These are phyloP conservation scores for Leishmania turanica DNA, from an alignment of 208 protist genomes.

Conservation along the genomic window DNA sequence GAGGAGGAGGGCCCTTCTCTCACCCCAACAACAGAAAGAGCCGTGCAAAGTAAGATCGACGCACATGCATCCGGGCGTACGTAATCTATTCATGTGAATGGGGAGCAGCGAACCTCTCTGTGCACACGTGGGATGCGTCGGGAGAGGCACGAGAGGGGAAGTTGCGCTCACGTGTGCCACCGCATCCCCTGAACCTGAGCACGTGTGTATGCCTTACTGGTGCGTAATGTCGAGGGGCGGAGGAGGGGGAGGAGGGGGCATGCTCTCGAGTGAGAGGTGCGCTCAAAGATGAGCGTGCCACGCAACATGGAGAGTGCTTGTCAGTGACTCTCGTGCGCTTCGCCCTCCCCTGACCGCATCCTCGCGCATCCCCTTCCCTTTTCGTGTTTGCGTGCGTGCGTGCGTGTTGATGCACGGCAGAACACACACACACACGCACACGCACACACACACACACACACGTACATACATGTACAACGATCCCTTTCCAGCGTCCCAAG, in stretches of 20 bases:
- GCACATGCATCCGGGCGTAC: not conserved
- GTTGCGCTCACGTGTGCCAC: not conserved
- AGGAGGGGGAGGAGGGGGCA: not conserved
- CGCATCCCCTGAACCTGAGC: not conserved
- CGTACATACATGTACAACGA: not conserved
- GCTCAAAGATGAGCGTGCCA: not conserved
- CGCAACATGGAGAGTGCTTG: not conserved
- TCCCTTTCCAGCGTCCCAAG: not conserved
- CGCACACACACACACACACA: not conserved
- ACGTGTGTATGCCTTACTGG: not conserved
- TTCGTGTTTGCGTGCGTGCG: not conserved
- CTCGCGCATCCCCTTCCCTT: not conserved
- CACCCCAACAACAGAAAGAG: no score
- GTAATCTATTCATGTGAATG: not conserved
- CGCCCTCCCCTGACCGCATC: not conserved
- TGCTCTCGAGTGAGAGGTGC: not conserved
- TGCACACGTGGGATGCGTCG: not conserved
- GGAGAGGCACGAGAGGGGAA: not conserved
- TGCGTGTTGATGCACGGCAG: not conserved
- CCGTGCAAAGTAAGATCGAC: not conserved
- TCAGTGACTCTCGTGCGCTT: not conserved
- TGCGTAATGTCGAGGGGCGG: not conserved
- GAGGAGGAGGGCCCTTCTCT: no score
- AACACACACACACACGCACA: not conserved
- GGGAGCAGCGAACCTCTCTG: not conserved